Evolutionary conservation across 2,329 filamentous ascomycete genomes (phyloP).

Genomic region (Dothistroma pini): DNA sequence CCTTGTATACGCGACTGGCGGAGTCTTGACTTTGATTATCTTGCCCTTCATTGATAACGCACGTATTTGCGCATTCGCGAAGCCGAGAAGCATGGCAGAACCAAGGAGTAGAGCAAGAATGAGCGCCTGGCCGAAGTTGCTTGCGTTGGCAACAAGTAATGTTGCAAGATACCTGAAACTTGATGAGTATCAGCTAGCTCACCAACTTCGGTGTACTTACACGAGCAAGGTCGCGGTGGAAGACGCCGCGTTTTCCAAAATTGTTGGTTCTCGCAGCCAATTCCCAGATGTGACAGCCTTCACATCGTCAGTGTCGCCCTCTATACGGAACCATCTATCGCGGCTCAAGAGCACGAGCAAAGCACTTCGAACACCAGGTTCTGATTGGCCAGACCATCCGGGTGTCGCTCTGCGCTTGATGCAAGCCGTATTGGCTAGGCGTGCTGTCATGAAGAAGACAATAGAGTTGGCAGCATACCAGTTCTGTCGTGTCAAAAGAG

Average conservation of each 20-base stretch:
- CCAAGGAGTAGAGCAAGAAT: conserved; percentile 51
- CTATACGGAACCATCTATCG: conserved; percentile 51
- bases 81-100: conserved; percentile 52
- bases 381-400: conserved; percentile 31
- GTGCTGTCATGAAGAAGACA: conserved; percentile 50
- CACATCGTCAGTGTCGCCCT: conserved; percentile 54
- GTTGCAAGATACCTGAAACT: conserved; percentile 46
- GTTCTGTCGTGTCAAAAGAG: conserved; percentile 15
- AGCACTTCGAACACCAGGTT: conserved; percentile 42
- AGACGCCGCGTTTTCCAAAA: conserved; percentile 51
- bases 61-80: conserved; percentile 52
- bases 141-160: conserved; percentile 54
- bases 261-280: conserved; percentile 54
- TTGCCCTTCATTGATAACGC: conserved; percentile 53
- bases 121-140: conserved; percentile 50
- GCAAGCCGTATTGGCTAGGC: conserved; percentile 52
- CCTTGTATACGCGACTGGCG: conserved; percentile 33
- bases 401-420: conserved; percentile 49
- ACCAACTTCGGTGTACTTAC: conserved; percentile 29
- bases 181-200: no score
- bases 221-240: conserved; percentile 56
- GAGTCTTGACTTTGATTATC: conserved; percentile 26
- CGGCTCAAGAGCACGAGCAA: conserved; percentile 53
- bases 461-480: conserved; percentile 50
- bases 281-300: conserved; percentile 56